Evolutionary conservation across 1,284 basidiomycete species (phyloP).

Genomic region (Abortiporus biennis): DNA sequence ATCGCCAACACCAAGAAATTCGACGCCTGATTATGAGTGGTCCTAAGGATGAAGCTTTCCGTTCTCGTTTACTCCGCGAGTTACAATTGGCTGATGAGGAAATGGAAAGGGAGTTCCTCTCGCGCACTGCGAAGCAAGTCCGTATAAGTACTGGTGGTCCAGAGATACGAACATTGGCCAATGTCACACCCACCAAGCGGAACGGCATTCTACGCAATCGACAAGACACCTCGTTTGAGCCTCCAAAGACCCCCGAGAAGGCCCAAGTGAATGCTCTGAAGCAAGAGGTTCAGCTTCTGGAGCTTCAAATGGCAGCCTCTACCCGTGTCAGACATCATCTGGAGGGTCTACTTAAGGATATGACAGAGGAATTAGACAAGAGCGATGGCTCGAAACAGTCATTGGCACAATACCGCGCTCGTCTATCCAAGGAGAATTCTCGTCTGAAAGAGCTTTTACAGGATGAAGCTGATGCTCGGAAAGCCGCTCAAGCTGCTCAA

Average conservation of each 20-base stretch:
- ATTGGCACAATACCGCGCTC: slow-evolving; percentile 50
- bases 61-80: slow-evolving; percentile 62
- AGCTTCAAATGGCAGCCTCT: slow-evolving; percentile 64
- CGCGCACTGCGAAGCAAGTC: slow-evolving; percentile 17
- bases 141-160: slow-evolving; percentile 20
- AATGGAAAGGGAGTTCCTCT: slow-evolving; percentile 50
- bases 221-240: slow-evolving; percentile 29
- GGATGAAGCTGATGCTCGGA: slow-evolving; percentile 62
- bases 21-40: slow-evolving; percentile 56
- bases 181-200: slow-evolving; percentile 41
- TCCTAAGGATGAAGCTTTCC: slow-evolving; percentile 57
- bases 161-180: slow-evolving; percentile 30
- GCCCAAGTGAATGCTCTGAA: slow-evolving; percentile 44
- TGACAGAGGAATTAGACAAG: slow-evolving; percentile 59
- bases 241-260: slow-evolving; percentile 38
- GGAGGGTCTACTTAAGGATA: slow-evolving; percentile 53
- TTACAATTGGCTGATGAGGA: slow-evolving; percentile 62
- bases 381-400: slow-evolving; percentile 63
- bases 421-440: slow-evolving; percentile 54
- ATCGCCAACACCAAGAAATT: slow-evolving; percentile 66
- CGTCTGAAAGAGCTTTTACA: slow-evolving; percentile 49
- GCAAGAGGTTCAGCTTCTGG: slow-evolving; percentile 63
- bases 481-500: slow-evolving; percentile 52
- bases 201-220: slow-evolving; percentile 30
- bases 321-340: slow-evolving; percentile 64